Conservation (phyloP, 495 filamentous ascomycete species). For the Saxophila tyrrhenica region DNA sequence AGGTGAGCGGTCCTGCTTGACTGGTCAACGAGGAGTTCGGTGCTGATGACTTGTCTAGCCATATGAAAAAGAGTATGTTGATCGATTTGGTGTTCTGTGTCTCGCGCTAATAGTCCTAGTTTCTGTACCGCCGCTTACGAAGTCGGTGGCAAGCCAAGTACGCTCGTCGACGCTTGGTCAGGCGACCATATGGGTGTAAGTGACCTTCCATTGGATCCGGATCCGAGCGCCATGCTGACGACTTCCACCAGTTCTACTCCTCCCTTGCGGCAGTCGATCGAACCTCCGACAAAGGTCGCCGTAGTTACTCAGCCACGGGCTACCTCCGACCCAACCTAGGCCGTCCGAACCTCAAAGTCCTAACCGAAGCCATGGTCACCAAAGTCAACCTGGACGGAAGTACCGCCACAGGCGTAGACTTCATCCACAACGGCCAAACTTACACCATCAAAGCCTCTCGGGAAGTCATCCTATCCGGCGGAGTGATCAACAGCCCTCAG, state of each 20-base stretch:
- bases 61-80: constrained; percentile 20
- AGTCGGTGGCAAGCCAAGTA: constrained; percentile 17
- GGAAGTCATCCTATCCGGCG: constrained; percentile 23
- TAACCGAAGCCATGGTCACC: constrained; percentile 14
- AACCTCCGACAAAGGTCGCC: constrained; percentile 7
- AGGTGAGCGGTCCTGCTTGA: neutral
- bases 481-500: constrained; percentile 21
- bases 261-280: constrained; percentile 16
- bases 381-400: constrained; percentile 21
- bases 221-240: too few species aligned
- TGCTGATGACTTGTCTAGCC: constrained; percentile 11
- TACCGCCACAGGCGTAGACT: constrained; percentile 19
- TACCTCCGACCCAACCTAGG: constrained; percentile 19
- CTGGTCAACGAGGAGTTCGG: neutral
- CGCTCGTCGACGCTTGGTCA: constrained; percentile 19
- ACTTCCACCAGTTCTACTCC: constrained; percentile 14
- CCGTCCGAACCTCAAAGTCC: constrained; percentile 16
- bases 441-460: constrained; percentile 14
- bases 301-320: constrained; percentile 18
- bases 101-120: neutral
- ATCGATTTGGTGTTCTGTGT: neutral
- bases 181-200: constrained; percentile 19
- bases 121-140: constrained; percentile 23
- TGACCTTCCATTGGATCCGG: neutral
- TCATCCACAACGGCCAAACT: constrained; percentile 19